Evolutionary conservation across 192 early-diverging fungal genomes (phyloP).

Genomic region (Allomyces arbusculus): DNA sequence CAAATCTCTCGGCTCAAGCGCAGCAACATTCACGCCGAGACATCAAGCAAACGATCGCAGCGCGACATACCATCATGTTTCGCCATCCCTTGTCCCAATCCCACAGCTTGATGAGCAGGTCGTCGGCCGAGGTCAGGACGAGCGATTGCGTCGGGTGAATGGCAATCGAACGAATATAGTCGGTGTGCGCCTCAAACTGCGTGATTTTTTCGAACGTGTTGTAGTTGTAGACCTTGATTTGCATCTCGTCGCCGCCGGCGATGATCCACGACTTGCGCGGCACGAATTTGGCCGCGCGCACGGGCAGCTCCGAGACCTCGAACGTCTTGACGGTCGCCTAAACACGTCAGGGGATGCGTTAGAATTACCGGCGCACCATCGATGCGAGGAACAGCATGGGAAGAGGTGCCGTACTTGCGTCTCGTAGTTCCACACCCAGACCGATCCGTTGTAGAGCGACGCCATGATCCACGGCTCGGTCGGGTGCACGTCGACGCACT

Average conservation of each 20-base stretch:
- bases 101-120: slow-evolving; percentile 95
- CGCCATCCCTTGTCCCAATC: slow-evolving; percentile 99
- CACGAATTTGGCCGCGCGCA: slow-evolving; percentile 94
- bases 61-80: slow-evolving; percentile 26
- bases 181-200: slow-evolving; percentile 85
- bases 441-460: slow-evolving; percentile 85
- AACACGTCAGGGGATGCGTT: not conserved
- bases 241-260: slow-evolving; percentile 92
- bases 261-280: slow-evolving; percentile 92
- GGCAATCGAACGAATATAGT: slow-evolving; percentile 90
- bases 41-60: not conserved
- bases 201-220: slow-evolving; percentile 96
- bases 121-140: slow-evolving; percentile 84
- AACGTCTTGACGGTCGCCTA: slow-evolving; percentile 89
- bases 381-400: not conserved
- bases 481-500: slow-evolving; percentile 95
- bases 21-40: not conserved
- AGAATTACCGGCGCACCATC: not conserved
- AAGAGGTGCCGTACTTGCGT: slow-evolving; percentile 44
- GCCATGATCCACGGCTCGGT: slow-evolving; percentile 97
- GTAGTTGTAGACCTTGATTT: slow-evolving; percentile 96
- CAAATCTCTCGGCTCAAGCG: not conserved
- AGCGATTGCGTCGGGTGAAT: slow-evolving; percentile 92
- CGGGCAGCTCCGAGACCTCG: slow-evolving; percentile 84
- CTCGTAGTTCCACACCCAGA: slow-evolving; percentile 97